Conservation (phyloP, 345 rosid genomes). For the Arabidopsis arenosa region DNA sequence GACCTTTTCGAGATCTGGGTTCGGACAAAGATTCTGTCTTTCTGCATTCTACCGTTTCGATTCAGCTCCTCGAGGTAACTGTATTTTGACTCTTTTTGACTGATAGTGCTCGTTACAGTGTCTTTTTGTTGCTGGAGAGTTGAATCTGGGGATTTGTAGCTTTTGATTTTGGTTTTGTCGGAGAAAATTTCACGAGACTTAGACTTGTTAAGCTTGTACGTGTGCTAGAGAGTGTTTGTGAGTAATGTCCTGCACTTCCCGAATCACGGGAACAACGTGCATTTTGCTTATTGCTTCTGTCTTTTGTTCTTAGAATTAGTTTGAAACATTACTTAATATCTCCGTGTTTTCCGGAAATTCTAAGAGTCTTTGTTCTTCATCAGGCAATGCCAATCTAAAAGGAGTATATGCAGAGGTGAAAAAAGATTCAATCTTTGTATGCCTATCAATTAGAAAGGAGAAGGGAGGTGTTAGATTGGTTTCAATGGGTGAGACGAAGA, state of each 20-base stretch:
- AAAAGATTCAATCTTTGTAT: constrained; percentile 34
- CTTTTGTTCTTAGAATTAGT: constrained; percentile 8
- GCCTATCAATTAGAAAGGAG: constrained; percentile 57
- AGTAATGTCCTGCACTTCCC: constrained; percentile 25
- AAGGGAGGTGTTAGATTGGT: constrained; percentile 43
- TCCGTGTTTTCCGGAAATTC: background rate
- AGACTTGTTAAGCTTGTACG: background rate
- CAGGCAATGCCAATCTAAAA: constrained; percentile 31
- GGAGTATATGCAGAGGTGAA: constrained; percentile 9
- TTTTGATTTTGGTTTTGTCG: constrained; percentile 32
- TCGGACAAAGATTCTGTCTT: constrained; percentile 36
- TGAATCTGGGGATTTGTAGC: constrained; percentile 34
- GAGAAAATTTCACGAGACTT: background rate
- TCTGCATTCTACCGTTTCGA: constrained; percentile 33
- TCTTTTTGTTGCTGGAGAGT: constrained; percentile 17
- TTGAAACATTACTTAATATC: constrained; percentile 21
- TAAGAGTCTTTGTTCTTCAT: constrained; percentile 1
- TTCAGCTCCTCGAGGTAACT: constrained; percentile 36
- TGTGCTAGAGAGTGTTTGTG: constrained; percentile 21
- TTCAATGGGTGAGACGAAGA: constrained; percentile 68
- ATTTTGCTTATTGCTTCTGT: constrained; percentile 33
- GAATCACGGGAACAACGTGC: constrained; percentile 40
- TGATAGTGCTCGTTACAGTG: constrained; percentile 10
- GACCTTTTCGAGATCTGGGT: constrained; percentile 33
- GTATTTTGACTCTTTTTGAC: constrained; percentile 10